phyloP scores from a whole-genome alignment of 345 rosid genomes.

The Turritis glabra region DNA sequence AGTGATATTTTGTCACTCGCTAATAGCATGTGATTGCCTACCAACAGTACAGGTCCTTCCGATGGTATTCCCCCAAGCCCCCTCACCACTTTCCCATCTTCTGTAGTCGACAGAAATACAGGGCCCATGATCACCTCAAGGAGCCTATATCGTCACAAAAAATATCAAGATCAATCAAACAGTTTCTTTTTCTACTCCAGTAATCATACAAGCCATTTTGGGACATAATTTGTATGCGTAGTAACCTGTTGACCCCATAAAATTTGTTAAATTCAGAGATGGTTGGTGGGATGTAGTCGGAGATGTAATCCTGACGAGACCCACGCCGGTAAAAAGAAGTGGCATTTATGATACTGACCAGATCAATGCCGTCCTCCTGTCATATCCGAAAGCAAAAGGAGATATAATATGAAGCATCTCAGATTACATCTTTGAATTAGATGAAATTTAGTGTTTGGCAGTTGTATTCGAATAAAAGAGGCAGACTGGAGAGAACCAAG shows the following conservation, averaged over 20 bases:
- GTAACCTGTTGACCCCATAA: conserved; percentile 33
- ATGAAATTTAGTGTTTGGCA: conserved; percentile 4
- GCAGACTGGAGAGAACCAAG: conserved; percentile 6
- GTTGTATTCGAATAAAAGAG: conserved; percentile 5
- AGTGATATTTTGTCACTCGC: conserved; percentile 62
- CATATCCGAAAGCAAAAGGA: conserved; percentile 8
- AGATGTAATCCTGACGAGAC: conserved; percentile 46
- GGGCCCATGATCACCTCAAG: conserved; percentile 49
- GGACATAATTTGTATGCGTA: conserved; percentile 4
- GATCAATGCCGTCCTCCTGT: conserved; percentile 68
- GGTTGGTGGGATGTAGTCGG: conserved; percentile 65
- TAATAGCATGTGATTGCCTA: conserved; percentile 81
- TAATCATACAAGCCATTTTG: conserved; percentile 15
- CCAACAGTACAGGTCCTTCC: conserved; percentile 78
- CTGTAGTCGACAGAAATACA: conserved; percentile 72
- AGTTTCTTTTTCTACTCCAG: not conserved
- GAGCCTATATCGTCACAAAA: conserved; percentile 32
- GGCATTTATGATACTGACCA: conserved; percentile 67
- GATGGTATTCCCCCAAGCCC: conserved; percentile 78
- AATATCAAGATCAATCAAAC: conserved; percentile 10
- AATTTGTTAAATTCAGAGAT: conserved; percentile 48
- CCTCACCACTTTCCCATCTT: conserved; percentile 66
- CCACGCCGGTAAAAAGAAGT: conserved; percentile 64
- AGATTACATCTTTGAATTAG: conserved; percentile 6
- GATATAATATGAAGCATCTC: conserved; percentile 8